Base-by-base conservation (phyloP, 371 early-diverging fungal species). In the Cokeromyces recurvatus region DNA sequence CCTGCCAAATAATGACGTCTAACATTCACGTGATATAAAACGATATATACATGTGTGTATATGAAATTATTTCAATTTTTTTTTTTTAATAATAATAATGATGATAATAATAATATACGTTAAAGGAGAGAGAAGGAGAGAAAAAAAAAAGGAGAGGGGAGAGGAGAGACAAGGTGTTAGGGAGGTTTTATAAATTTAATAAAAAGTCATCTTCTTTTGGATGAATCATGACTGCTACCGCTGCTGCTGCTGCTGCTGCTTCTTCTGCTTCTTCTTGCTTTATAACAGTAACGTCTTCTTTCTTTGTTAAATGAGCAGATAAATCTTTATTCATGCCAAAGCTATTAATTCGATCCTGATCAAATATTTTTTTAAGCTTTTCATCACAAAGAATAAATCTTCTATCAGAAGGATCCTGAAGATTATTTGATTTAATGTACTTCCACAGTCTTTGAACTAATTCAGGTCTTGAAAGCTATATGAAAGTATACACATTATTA, bases 271-370 rank as follows among this genome's bases (percentile, higher is more conserved):
- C 17, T 16, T 46, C 32, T 38, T 29, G 39, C n/a, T 38, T 17
- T 4, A 22, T 17, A 0, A 17, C 35, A 12, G 55, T 40, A 5
- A 29, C 29, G 17, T 57, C 53, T 35, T 57, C 56, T 20, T 73
- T 73, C 31, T 73, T 73, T 17, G 64, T 71, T 34, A 82, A 34
- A 53, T 80, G 81, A n/a, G 55, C 64, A 20, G 69, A 71, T 39
- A 80, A 51, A 57, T 72, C 60, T 37, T 76, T 74, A 36, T 78
- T 71, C 82, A 82, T 80, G 29, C 66, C 66, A 57, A 82, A 82
- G 32, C 73, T 70, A 48, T 71, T 70, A 22, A 80, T 60, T 34
- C 74, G 46, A 49, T 81, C 75, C 29, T 63, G 53, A 23, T 62
- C 55, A 58, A 82, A 78, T 38, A 82, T 64, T 12, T 63, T 51